Conservation (phyloP, 306 rosid genomes). For the Quercus berberidifolia region DNA sequence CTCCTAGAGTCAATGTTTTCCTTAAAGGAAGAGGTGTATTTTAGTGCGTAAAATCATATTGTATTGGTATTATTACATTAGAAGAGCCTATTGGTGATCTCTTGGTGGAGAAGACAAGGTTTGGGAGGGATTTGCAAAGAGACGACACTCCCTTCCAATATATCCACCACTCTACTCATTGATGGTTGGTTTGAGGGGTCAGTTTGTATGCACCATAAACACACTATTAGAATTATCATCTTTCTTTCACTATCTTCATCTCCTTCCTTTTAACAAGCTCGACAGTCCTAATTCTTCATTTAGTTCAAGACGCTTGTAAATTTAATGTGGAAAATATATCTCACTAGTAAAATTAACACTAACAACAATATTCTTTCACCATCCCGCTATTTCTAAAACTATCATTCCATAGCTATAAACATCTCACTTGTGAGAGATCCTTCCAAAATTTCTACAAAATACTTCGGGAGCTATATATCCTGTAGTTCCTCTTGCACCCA, state of each 20-base stretch:
- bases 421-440: constrained; percentile 38
- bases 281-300: background rate
- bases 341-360: background rate
- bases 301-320: background rate
- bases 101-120: background rate
- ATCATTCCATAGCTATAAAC: constrained; percentile 47
- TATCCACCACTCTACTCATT: background rate
- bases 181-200: background rate
- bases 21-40: no score
- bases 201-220: background rate
- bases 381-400: constrained; percentile 5
- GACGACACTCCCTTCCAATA: background rate
- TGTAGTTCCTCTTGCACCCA: constrained; percentile 33
- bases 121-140: background rate
- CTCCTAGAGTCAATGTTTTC: no score
- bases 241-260: background rate
- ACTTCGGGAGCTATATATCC: constrained; percentile 41
- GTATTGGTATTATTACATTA: no score
- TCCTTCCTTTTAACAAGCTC: background rate
- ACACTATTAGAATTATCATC: background rate
- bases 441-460: constrained; percentile 14
- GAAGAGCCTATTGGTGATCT: background rate
- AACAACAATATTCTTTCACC: background rate
- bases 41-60: no score
- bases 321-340: background rate